Base-by-base conservation (phyloP, 805 yeast genomes). In the Teunomyces barrocoloradensis region DNA sequence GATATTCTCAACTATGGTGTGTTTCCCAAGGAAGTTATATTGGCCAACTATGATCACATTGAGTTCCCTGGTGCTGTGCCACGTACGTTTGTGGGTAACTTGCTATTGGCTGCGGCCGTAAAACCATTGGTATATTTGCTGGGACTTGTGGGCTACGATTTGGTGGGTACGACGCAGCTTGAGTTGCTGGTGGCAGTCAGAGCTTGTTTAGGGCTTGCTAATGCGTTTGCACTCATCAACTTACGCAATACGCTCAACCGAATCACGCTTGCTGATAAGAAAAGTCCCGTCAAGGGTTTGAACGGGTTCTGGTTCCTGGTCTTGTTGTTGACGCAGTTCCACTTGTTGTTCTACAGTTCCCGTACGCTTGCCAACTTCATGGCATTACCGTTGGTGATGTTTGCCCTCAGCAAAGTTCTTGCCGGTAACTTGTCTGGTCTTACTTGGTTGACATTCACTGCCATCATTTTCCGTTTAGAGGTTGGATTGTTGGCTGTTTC, bases 21-120 rank as follows among this genome's bases (percentile, higher is more conserved):
- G 1, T 59, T 53, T 33, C 69, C 73, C 11, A 47, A 53, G 17
- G 55, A 53, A 13, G 38, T 49, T 9, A 56, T 63, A 13, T 65
- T 71, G 34, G 65, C 73, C 20, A 51, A 69, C 42, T 92, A 77
- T 60, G 97, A 92, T 60, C 98, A 92, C 62, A 52, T 73, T 6
- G 64, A 73, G 44, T 92, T 89, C 61, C 96, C 97, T 0, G 97
- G 97, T 2, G 91, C 75, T 1, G 96, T 92, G 6, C 96, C 96
- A 25, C 74, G 97, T 45, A 80, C 96, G 0, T 91, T 90, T 58
- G 59, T 88, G 10, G 96, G 96, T 1, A 77, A 94, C 7, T 53
- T 84, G 43, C 50, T 80, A 1, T 50, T 89, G 10, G 74, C 88
- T 0, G 59, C 59, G 0, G 37, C 82, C 1, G 63, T 79, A 1